phyloP scores from a whole-genome alignment of 192 early-diverging fungal genomes.

The Coemansia sp. region DNA sequence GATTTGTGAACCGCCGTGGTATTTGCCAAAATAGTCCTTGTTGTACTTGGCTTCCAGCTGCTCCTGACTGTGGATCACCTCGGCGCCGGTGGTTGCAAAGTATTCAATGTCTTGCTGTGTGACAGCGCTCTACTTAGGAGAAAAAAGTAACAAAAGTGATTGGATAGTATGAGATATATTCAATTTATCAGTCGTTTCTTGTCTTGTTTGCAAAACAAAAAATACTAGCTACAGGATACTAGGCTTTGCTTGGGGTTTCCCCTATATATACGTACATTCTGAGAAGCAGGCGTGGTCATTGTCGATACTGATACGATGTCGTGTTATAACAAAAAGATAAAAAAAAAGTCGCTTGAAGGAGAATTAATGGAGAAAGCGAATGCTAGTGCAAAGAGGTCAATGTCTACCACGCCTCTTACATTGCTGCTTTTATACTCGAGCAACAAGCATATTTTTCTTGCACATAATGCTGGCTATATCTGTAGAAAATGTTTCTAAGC shows the following conservation, averaged over 20 bases:
- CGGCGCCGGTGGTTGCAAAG: slow-evolving; percentile 28
- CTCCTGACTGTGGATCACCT: slow-evolving; percentile 12
- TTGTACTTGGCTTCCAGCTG: slow-evolving; percentile 48
- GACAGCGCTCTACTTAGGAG: slow-evolving; percentile 14
- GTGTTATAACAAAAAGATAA: neutral
- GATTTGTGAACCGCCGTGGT: slow-evolving; percentile 73
- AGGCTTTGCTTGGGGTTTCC: too few relatives aligned
- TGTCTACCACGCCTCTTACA: neutral
- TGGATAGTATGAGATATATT: too few relatives aligned
- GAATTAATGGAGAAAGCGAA: neutral
- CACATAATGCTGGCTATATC: neutral
- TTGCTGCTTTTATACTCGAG: neutral
- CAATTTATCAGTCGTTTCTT: neutral
- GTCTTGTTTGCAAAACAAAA: neutral
- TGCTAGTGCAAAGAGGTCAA: neutral
- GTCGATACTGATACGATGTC: neutral
- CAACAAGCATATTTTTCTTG: neutral
- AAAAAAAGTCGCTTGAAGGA: neutral
- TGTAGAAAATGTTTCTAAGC: neutral
- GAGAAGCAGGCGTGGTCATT: neutral
- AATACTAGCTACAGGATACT: too few relatives aligned
- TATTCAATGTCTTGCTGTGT: slow-evolving; percentile 27
- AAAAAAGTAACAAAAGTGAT: neutral
- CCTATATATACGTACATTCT: neutral
- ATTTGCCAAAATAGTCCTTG: slow-evolving; percentile 90